Evolutionary conservation across 2,329 filamentous ascomycete genomes (phyloP).

Genomic region (Colletotrichum nymphaeae): DNA sequence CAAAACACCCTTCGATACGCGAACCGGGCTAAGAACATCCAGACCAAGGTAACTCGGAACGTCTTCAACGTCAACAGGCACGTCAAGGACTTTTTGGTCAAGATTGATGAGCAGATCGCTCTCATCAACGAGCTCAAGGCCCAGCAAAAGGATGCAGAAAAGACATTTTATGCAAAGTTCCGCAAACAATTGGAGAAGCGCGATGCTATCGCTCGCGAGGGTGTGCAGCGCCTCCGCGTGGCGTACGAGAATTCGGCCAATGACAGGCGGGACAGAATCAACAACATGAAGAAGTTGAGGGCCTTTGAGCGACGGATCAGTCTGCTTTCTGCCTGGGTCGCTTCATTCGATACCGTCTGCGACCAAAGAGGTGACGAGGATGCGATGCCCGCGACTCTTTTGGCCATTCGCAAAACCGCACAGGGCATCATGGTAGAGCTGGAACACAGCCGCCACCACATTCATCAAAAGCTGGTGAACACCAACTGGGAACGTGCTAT

Average conservation of each 20-base stretch:
- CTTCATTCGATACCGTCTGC: constrained; percentile 87
- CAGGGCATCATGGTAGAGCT: constrained; percentile 90
- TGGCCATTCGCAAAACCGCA: constrained; percentile 86
- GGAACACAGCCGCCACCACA: constrained; percentile 89
- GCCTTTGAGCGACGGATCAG: constrained; percentile 87
- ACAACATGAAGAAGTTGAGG: constrained; percentile 83
- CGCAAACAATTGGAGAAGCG: constrained; percentile 90
- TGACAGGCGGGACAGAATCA: constrained; percentile 83
- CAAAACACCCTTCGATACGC: constrained; percentile 98
- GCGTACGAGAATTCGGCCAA: constrained; percentile 84
- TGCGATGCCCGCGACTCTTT: constrained; percentile 74
- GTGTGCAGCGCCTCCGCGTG: constrained; percentile 79
- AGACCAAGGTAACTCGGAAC: constrained; percentile 99
- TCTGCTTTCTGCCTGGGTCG: constrained; percentile 91
- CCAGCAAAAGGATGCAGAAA: constrained; percentile 90
- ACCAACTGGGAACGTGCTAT: constrained; percentile 88
- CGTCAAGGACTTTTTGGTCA: constrained; percentile 98
- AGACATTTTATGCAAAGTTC: constrained; percentile 86
- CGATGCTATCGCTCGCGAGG: constrained; percentile 80
- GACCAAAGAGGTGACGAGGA: constrained; percentile 77
- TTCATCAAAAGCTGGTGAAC: constrained; percentile 84
- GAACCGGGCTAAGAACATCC: constrained; percentile 98
- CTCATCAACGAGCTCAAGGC: constrained; percentile 95
- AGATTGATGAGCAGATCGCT: constrained; percentile 98
- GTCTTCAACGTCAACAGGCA: constrained; percentile 99